phyloP scores from a whole-genome alignment of 179 eudicot species.

The Silene noctiflora region DNA sequence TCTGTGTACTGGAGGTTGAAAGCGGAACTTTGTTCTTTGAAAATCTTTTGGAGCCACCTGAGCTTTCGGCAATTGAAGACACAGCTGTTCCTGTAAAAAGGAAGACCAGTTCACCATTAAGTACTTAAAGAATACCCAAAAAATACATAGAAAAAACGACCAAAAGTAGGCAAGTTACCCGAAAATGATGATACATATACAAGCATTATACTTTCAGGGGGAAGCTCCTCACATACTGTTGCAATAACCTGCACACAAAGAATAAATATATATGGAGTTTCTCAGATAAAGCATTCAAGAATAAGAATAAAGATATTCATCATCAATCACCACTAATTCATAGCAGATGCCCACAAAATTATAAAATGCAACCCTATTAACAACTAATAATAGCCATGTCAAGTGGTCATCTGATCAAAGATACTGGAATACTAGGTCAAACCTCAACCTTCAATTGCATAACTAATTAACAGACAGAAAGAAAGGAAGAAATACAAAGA shows the following conservation, averaged over 20 bases:
- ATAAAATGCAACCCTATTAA: background rate
- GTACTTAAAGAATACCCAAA: background rate
- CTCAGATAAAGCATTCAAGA: background rate
- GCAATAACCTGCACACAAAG: slow-evolving; percentile 63
- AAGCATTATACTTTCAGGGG: slow-evolving; percentile 73
- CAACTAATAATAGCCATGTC: background rate
- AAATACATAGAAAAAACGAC: background rate
- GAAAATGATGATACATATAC: slow-evolving; percentile 76
- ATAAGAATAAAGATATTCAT: background rate
- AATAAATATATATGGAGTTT: slow-evolving; percentile 9
- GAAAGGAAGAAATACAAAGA: background rate
- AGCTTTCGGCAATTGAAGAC: slow-evolving; percentile 44
- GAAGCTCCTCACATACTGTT: slow-evolving; percentile 80
- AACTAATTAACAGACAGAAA: slow-evolving; percentile 2
- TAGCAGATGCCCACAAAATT: background rate
- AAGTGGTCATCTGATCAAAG: background rate
- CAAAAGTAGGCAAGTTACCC: slow-evolving; percentile 44
- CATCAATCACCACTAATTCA: background rate
- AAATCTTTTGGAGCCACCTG: slow-evolving; percentile 57
- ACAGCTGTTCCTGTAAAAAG: slow-evolving; percentile 46
- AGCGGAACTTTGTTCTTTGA: slow-evolving; percentile 46
- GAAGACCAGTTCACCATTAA: slow-evolving; percentile 12
- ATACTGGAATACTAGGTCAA: background rate
- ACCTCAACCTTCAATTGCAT: background rate
- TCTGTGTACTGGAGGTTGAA: slow-evolving; percentile 38